phyloP scores from a whole-genome alignment of 140 eudicot species.

The Bidens hawaiensis region DNA sequence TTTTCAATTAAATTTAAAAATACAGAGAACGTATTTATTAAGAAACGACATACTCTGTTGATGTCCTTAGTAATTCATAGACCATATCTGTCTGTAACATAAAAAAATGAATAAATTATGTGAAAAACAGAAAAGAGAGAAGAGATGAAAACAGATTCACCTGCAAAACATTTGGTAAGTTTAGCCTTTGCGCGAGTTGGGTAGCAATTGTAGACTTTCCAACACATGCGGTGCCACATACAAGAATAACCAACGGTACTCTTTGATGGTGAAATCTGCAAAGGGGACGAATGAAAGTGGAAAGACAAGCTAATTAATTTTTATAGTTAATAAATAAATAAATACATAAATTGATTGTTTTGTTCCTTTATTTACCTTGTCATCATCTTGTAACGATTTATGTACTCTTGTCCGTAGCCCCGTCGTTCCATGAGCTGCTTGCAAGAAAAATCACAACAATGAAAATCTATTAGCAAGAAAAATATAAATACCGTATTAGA shows the following conservation, averaged over 20 bases:
- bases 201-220: constrained; percentile 99
- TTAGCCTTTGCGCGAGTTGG: constrained; percentile 97
- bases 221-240: constrained; percentile 96
- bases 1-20: constrained; percentile 7
- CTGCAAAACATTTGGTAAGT: constrained; percentile 98
- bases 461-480: not conserved
- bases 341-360: not conserved
- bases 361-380: constrained; percentile 52
- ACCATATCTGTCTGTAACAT: constrained; percentile 93
- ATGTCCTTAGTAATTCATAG: constrained; percentile 89
- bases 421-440: constrained; percentile 98
- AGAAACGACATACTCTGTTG: constrained; percentile 75
- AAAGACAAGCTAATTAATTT: constrained; percentile 6
- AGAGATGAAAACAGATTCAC: constrained; percentile 31
- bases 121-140: not conserved
- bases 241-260: constrained; percentile 97
- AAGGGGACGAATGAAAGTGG: constrained; percentile 8
- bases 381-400: constrained; percentile 96
- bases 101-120: constrained; percentile 16
- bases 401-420: constrained; percentile 91
- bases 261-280: constrained; percentile 96
- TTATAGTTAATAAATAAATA: not conserved
- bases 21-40: not conserved
- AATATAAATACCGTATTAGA: not conserved
- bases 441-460: constrained; percentile 25